Evolutionary conservation across 805 yeast genomes (phyloP), one percentile per base, ranked within the genome.

Genomic region (Priceomyces fermenticarens): DNA sequence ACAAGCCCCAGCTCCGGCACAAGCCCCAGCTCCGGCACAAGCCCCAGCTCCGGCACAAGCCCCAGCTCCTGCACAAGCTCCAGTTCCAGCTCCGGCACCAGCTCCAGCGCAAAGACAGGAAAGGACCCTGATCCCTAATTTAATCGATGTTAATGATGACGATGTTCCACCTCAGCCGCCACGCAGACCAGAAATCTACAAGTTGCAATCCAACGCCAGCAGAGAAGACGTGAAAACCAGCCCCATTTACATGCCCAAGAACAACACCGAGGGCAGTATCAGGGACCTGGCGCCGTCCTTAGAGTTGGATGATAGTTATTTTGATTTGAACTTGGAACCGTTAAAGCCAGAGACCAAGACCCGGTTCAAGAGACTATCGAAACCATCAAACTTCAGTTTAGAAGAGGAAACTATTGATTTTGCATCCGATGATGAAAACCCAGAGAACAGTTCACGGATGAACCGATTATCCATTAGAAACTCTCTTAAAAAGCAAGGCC

Each of bases 341-440:
- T 10, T 20, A 3, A 35, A 35, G 28, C 37, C 30, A 16, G 49
- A 46, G 13, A 32, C 34, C 11, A 57, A 54, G 36, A 68, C 64
- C 3, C 57, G 49, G 36, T 65, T 57, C 48, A 67, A 66, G 48
- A 48, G 63, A 35, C 45, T 61, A 10, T 51, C 64, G 1, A 57
- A 61, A 12, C 68, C 67, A 3, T 51, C 57, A 8, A 60, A 50
- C 33, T 48, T 67, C 30, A 59, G 51, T 20, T 62, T 69, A 25
- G 66, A 67, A 44, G 74, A 70, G 47, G 72, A 70, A 44, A 72
- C 69, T 3, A 62, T 70, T 41, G 75, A 70, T 47, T 70, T 68
- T 58, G 75, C 69, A 1, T 67, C 73, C 10, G 75, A 70, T 45
- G 74, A 70, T 46, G 75, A 70, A 41, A 64, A 62, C 41, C 67